These are phyloP conservation scores for Cajanus cajan DNA, from an alignment of 306 rosid genomes.

Conservation along the genomic window DNA sequence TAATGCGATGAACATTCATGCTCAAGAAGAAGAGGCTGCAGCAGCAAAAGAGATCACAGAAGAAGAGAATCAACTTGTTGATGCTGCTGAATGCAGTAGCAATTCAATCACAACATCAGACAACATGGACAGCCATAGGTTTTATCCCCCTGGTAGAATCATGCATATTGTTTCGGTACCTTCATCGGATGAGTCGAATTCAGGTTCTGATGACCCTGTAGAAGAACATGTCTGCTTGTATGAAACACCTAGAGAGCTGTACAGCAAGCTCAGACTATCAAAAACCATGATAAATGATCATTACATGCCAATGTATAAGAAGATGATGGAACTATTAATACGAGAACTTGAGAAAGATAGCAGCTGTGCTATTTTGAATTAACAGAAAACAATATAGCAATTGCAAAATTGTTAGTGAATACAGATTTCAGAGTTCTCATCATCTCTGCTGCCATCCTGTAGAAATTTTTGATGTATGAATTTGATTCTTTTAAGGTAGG, in stretches of 20 bases:
- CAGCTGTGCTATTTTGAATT: conserved; percentile 33
- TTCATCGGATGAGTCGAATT: conserved; percentile 39
- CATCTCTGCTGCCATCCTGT: neutral
- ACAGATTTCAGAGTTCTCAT: conserved; percentile 10
- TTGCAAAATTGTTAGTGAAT: conserved; percentile 13
- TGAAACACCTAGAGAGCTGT: conserved; percentile 82
- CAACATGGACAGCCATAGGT: conserved; percentile 58
- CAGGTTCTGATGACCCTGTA: conserved; percentile 37
- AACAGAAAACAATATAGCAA: conserved; percentile 16
- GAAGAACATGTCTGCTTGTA: conserved; percentile 66
- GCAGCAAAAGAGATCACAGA: conserved; percentile 75
- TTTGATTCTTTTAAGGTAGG: neutral
- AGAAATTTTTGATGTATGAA: neutral
- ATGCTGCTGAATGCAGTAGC: conserved; percentile 58
- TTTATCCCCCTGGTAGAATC: conserved; percentile 88
- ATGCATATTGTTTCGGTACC: conserved; percentile 78
- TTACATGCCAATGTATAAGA: conserved; percentile 98
- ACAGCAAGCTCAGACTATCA: conserved; percentile 92
- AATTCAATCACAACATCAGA: conserved; percentile 57
- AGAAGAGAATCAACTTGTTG: conserved; percentile 66
- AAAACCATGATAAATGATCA: conserved; percentile 94
- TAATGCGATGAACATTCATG: conserved; percentile 37
- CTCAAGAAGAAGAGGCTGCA: conserved; percentile 72
- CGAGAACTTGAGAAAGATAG: conserved; percentile 64
- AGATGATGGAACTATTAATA: conserved; percentile 87